Conservation (phyloP, 495 filamentous ascomycete genomes). For the Pseudoneurospora amorphoporcata region DNA sequence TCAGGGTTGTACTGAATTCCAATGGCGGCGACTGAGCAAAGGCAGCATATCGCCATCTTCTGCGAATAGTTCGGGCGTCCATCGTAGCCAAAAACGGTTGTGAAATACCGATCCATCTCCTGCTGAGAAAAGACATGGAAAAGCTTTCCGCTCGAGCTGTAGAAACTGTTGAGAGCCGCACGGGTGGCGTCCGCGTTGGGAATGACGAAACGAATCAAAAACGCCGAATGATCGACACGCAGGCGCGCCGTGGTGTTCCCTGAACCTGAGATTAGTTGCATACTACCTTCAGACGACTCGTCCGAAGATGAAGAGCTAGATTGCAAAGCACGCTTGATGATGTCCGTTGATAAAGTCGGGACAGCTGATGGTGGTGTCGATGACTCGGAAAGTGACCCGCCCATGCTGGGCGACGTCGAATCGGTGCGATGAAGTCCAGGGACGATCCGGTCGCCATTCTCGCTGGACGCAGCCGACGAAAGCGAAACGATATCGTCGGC, state of each 20-base stretch:
- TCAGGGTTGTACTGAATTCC: conserved; percentile 19
- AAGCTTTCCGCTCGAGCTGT: conserved; percentile 18
- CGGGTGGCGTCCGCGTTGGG: conserved; percentile 13
- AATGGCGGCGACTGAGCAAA: conserved; percentile 15
- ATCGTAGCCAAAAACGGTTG: conserved; percentile 9
- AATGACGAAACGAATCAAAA: conserved; percentile 8
- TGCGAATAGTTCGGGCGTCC: conserved; percentile 2
- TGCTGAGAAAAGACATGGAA: conserved; percentile 20
- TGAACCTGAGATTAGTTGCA: background rate
- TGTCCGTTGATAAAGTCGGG: background rate
- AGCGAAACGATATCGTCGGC: conserved; percentile 2
- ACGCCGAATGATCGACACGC: background rate
- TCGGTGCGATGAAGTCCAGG: background rate
- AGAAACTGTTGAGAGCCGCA: conserved; percentile 22
- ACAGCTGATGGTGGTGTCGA: background rate
- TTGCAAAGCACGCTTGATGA: background rate
- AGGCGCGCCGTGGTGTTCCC: background rate
- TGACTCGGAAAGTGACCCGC: background rate
- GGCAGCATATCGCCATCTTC: conserved; percentile 13
- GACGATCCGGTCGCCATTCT: background rate
- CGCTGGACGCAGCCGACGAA: background rate
- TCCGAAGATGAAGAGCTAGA: background rate
- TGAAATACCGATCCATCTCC: conserved; percentile 9
- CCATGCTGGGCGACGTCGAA: background rate
- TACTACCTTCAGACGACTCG: background rate